Conservation (phyloP, 371 early-diverging fungal species). For the Mortierella sp. region DNA sequence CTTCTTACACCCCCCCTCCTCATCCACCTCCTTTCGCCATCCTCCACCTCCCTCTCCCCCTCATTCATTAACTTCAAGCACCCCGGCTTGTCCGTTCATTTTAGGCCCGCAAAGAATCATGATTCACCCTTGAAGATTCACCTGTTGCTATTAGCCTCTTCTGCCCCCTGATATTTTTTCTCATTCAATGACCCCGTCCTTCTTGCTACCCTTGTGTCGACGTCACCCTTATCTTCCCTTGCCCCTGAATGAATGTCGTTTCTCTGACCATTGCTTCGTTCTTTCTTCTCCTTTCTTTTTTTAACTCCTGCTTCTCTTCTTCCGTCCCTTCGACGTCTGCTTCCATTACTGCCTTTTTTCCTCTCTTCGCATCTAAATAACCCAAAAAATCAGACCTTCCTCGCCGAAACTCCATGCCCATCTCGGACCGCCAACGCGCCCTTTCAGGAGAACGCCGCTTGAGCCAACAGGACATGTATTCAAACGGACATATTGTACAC, state of each 20-base stretch:
- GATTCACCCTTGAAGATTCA: slow-evolving; percentile 1
- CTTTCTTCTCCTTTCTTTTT: not conserved
- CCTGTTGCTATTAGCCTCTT: not conserved
- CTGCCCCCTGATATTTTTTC: slow-evolving; percentile 1
- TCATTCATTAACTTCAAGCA: slow-evolving; percentile 7
- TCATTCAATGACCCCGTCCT: not conserved
- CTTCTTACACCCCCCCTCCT: not conserved
- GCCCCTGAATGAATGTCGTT: not conserved
- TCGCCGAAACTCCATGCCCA: slow-evolving; percentile 41
- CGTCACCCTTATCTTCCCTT: not conserved
- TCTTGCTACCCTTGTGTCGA: not conserved
- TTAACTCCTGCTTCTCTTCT: not conserved
- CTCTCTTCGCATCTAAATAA: not conserved
- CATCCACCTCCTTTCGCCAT: not conserved
- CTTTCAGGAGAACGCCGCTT: slow-evolving; percentile 31
- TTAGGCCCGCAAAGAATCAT: slow-evolving; percentile 13
- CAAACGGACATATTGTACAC: not conserved
- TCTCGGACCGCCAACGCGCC: slow-evolving; percentile 27
- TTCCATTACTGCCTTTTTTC: not conserved
- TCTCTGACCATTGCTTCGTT: not conserved
- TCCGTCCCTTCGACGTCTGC: not conserved
- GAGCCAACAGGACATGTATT: slow-evolving; percentile 43
- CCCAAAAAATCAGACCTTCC: slow-evolving; percentile 1
- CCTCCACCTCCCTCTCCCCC: not conserved
- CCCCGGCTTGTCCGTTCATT: slow-evolving; percentile 11